These are phyloP conservation scores for Pleurotus tuoliensis DNA, from an alignment of 768 basidiomycete species.

Conservation along the genomic window DNA sequence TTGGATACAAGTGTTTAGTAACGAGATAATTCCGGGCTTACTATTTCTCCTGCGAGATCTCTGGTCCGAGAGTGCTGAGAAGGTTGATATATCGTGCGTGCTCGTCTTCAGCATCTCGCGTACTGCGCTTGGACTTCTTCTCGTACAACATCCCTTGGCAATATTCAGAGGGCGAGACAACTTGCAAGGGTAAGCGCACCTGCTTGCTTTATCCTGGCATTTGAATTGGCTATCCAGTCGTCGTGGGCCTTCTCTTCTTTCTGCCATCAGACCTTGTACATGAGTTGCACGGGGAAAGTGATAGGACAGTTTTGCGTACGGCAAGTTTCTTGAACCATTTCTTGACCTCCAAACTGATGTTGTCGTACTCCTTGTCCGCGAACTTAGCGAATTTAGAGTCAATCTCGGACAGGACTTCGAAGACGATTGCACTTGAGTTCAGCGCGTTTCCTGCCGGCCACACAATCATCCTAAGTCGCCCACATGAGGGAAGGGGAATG, in stretches of 20 bases:
- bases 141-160: constrained; percentile 64
- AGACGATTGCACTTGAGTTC: constrained; percentile 56
- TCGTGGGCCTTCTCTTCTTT: constrained; percentile 81
- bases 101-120: constrained; percentile 65
- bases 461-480: too few relatives aligned
- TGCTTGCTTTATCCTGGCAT: constrained; percentile 75
- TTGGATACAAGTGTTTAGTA: not conserved
- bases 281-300: not conserved
- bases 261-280: constrained; percentile 29
- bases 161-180: constrained; percentile 2
- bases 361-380: constrained; percentile 69
- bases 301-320: constrained; percentile 36
- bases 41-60: constrained; percentile 80
- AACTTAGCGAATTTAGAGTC: constrained; percentile 73
- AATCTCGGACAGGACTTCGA: constrained; percentile 68
- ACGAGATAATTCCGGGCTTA: constrained; percentile 33
- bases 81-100: constrained; percentile 75
- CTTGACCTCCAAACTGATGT: constrained; percentile 63
- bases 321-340: constrained; percentile 86
- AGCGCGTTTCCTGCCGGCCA: constrained; percentile 57
- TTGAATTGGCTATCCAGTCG: constrained; percentile 60
- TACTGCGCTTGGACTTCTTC: constrained; percentile 75
- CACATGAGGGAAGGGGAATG: not conserved
- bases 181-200: constrained; percentile 30
- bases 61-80: constrained; percentile 67